Base-by-base conservation (phyloP, 352 stramenopile species). In the Phytophthora boehmeriae region DNA sequence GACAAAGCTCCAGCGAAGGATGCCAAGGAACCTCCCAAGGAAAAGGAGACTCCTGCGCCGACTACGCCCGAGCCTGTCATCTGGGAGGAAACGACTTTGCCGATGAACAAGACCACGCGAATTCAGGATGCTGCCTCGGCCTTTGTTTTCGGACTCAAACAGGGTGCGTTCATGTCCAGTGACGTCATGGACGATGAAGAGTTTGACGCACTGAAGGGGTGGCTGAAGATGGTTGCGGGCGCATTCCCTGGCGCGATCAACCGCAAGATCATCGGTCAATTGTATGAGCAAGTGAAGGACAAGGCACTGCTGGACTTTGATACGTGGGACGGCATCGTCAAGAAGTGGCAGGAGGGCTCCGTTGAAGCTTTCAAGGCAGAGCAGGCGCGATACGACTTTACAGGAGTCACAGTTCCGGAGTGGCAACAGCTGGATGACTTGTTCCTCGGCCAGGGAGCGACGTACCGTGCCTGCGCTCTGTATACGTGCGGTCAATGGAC, bases 401-500 rank as follows among this genome's bases (percentile, higher is more conserved):
- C 76, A 9, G 66, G 56, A n/a, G 59, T 69, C 16, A 23, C 32
- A 0, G 73, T 91, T 36, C 75, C 80, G 3, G 80, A 91, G 30
- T 94, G 85, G 85, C 81, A 92, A 64, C 68, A 75, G 5, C 36
- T 89, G 22, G 72, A 76, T 34, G 69, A 88, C 43, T 55, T 92
- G 53, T 94, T 94, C 52, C 5, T 79, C 5, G 85, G 85, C 23
- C 59, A 89, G 41, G 85, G 85, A 20, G 74, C 76, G 14, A 71
- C 76, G 1, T 94, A 94, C 59, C 73, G 73, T 20, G 80, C 85
- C 1, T 94, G 85, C 34, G 85, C 83, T 20, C 57, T 88, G 22
- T 94, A 94, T 64, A 94, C 85, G 39, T 94, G 85, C 47, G 85
- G 85, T 1, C 85, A 94, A 66, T 94, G 85, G 85, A 94, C 78